Percentiles rank a stretch among this genome's conserved stretches.
These are phyloP conservation scores for Trametes hirsuta DNA, from an alignment of 1,284 basidiomycete species.

Conservation along the genomic window DNA sequence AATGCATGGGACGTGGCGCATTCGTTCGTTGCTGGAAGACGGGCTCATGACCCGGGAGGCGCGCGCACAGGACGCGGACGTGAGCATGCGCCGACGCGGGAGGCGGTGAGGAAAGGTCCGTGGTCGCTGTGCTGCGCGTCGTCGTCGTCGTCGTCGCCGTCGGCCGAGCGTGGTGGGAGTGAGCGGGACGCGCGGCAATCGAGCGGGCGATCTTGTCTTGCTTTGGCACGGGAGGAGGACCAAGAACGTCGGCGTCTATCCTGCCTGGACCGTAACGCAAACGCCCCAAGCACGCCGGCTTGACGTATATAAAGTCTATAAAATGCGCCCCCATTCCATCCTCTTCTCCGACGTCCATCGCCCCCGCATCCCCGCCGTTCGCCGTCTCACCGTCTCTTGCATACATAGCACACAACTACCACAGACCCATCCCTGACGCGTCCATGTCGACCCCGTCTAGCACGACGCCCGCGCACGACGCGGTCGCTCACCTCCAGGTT, in stretches of 20 bases:
- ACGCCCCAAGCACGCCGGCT: slow-evolving; percentile 6
- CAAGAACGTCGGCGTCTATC: slow-evolving; percentile 12
- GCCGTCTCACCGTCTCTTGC: not conserved
- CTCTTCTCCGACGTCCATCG: slow-evolving; percentile 11
- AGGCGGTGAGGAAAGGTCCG: slow-evolving; percentile 4
- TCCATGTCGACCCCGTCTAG: slow-evolving; percentile 22
- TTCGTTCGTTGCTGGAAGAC: not conserved
- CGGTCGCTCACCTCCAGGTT: slow-evolving; percentile 24
- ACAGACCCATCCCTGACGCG: slow-evolving; percentile 10
- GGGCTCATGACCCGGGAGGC: not conserved
- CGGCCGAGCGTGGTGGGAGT: not conserved
- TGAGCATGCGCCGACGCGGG: not conserved
- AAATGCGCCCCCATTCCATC: not conserved
- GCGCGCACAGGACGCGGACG: slow-evolving; percentile 1
- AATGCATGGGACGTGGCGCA: not conserved
- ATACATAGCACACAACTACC: slow-evolving; percentile 7
- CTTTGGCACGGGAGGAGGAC: not conserved
- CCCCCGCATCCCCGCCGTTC: slow-evolving; percentile 1
- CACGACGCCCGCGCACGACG: slow-evolving; percentile 8
- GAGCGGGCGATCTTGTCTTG: not conserved
- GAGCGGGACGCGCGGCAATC: slow-evolving; percentile 2
- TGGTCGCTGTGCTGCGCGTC: not conserved
- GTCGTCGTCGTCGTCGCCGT: not conserved
- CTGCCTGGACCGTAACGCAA: slow-evolving; percentile 16
- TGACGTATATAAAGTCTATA: slow-evolving; percentile 23